A percentile compares a stretch with the other conserved stretches of the same genome.
phyloP scores from a whole-genome alignment of 2,329 filamentous ascomycete genomes.

The Cladosporium austrohemisphaericum region DNA sequence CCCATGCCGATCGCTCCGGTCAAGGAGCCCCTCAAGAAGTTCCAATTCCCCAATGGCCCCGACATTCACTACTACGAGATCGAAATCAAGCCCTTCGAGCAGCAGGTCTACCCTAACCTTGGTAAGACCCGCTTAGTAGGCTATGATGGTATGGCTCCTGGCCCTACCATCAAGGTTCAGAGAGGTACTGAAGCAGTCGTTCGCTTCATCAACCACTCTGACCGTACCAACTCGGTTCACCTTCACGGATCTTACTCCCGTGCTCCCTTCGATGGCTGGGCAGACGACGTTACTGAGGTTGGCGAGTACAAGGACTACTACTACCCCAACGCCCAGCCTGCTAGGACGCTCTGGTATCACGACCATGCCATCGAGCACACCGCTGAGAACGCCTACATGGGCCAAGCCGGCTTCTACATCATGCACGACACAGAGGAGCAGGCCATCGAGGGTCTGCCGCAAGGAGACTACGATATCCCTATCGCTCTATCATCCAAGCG shows the following conservation, averaged over 20 bases:
- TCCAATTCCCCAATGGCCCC: neutral
- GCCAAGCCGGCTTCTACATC: slow-evolving; percentile 57
- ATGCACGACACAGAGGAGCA: slow-evolving; percentile 50
- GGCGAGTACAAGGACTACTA: slow-evolving; percentile 58
- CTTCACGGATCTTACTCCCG: slow-evolving; percentile 52
- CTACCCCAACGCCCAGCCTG: slow-evolving; percentile 55
- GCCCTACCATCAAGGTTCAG: slow-evolving; percentile 50
- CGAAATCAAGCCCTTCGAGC: slow-evolving; percentile 39
- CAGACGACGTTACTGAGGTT: slow-evolving; percentile 47
- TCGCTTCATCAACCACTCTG: slow-evolving; percentile 51
- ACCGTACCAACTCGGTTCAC: slow-evolving; percentile 49
- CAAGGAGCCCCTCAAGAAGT: slow-evolving; percentile 26
- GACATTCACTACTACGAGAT: slow-evolving; percentile 48
- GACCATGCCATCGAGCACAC: slow-evolving; percentile 37
- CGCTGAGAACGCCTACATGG: slow-evolving; percentile 51
- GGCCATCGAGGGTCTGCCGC: slow-evolving; percentile 45
- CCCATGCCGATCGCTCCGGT: slow-evolving; percentile 23
- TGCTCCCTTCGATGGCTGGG: slow-evolving; percentile 49
- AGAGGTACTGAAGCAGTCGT: slow-evolving; percentile 52
- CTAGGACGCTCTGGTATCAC: slow-evolving; percentile 57
- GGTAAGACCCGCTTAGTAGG: slow-evolving; percentile 42
- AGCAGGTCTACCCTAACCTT: slow-evolving; percentile 45
- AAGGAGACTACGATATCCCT: slow-evolving; percentile 51
- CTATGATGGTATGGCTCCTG: slow-evolving; percentile 49
- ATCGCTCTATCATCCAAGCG: slow-evolving; percentile 49